phyloP scores from a whole-genome alignment of 2,329 filamentous ascomycete genomes.

The Colletotrichum lini region DNA sequence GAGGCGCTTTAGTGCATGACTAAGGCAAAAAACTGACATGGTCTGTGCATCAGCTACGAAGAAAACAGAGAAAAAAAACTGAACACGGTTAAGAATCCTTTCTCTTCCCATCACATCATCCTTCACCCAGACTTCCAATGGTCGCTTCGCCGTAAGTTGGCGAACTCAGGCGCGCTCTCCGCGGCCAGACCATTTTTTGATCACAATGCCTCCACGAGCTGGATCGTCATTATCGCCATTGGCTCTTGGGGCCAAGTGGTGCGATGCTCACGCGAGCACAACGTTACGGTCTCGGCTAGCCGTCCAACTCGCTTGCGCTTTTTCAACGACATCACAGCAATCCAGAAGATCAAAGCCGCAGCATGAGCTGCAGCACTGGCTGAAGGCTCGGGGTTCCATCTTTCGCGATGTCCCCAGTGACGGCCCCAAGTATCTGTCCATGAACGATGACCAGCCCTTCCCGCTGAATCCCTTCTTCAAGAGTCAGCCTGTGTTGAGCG shows the following conservation, averaged over 20 bases:
- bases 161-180: slow-evolving; percentile 22
- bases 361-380: slow-evolving; percentile 57
- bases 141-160: slow-evolving; percentile 23
- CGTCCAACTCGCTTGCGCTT: slow-evolving; percentile 46
- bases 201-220: slow-evolving; percentile 31
- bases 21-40: slow-evolving; percentile 4
- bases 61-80: slow-evolving; percentile 33
- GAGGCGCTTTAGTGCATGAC: slow-evolving; percentile 4
- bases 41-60: slow-evolving; percentile 28
- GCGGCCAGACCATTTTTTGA: slow-evolving; percentile 27
- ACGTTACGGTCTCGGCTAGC: slow-evolving; percentile 23
- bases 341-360: slow-evolving; percentile 56
- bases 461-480: slow-evolving; percentile 80
- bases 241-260: slow-evolving; percentile 32
- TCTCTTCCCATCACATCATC: slow-evolving; percentile 1
- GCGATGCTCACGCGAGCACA: slow-evolving; percentile 19
- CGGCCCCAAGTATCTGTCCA: slow-evolving; percentile 56
- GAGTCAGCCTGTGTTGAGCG: slow-evolving; percentile 81
- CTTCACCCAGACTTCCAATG: slow-evolving; percentile 17
- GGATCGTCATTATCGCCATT: slow-evolving; percentile 38
- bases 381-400: slow-evolving; percentile 40
- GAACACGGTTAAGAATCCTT: background rate
- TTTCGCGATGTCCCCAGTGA: slow-evolving; percentile 40
- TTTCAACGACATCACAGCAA: slow-evolving; percentile 57
- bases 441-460: slow-evolving; percentile 71